These are phyloP conservation scores for Polychytrium aggregatum DNA, from an alignment of 192 early-diverging fungal species.

Conservation along the genomic window DNA sequence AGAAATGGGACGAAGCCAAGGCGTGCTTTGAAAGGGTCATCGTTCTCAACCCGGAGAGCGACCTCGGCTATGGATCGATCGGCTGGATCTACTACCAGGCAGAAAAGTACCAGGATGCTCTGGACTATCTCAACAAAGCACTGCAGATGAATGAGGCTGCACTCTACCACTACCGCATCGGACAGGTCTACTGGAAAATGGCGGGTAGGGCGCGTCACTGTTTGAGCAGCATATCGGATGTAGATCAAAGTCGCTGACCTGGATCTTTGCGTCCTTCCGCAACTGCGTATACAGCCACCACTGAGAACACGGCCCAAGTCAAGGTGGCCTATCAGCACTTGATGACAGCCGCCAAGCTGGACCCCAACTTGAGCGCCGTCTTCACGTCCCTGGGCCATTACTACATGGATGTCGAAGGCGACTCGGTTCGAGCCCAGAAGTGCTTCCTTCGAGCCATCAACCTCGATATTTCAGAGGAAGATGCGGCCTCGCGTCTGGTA, in stretches of 20 bases:
- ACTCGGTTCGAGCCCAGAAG: slow-evolving; percentile 56
- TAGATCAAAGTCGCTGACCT: too few relatives aligned
- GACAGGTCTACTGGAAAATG: slow-evolving; percentile 51
- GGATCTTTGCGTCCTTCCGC: too few relatives aligned
- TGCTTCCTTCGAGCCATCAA: slow-evolving; percentile 75
- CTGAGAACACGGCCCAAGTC: too few relatives aligned
- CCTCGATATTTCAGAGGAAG: slow-evolving; percentile 52
- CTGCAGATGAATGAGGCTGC: slow-evolving; percentile 36
- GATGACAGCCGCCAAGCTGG: slow-evolving; percentile 58
- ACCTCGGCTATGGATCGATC: slow-evolving; percentile 52
- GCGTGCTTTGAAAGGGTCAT: slow-evolving; percentile 43
- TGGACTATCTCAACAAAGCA: slow-evolving; percentile 38
- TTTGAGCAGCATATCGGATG: too few relatives aligned
- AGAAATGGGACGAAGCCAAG: slow-evolving; percentile 43
- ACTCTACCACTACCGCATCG: slow-evolving; percentile 51
- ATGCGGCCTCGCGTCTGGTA: slow-evolving; percentile 32
- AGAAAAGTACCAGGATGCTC: slow-evolving; percentile 40
- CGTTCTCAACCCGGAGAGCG: slow-evolving; percentile 24
- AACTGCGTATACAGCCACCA: too few relatives aligned
- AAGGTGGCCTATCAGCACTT: slow-evolving; percentile 57
- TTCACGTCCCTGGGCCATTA: slow-evolving; percentile 78
- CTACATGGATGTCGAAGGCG: slow-evolving; percentile 56
- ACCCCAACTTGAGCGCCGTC: slow-evolving; percentile 42
- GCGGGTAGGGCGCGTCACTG: too few relatives aligned
- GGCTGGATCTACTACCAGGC: slow-evolving; percentile 50